A percentile compares a stretch with the other conserved stretches of the same genome.
These are phyloP conservation scores for Aphanomyces astaci DNA, from an alignment of 352 stramenopile genomes.

Conservation along the genomic window DNA sequence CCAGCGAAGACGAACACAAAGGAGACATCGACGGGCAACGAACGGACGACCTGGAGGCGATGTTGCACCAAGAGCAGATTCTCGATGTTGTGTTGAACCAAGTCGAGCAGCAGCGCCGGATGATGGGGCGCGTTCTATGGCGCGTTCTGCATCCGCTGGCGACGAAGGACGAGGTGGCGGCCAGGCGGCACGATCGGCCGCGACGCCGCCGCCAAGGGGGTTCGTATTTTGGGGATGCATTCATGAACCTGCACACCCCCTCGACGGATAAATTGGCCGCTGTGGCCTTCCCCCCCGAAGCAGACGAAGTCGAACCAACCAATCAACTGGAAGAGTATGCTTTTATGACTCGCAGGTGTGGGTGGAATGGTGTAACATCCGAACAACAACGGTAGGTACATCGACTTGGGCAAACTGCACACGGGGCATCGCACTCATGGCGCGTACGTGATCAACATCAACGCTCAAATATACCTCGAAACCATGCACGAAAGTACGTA, in stretches of 20 bases:
- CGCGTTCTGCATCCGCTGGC: not conserved
- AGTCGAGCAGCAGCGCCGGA: not conserved
- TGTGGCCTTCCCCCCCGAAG: not conserved
- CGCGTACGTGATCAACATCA: constrained; percentile 11
- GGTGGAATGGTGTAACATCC: no score
- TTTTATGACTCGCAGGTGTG: no score
- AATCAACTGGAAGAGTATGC: not conserved
- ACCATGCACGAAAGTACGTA: constrained; percentile 16
- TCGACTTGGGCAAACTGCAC: constrained; percentile 5
- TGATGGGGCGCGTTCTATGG: not conserved
- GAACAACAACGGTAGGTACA: no score
- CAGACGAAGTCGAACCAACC: not conserved
- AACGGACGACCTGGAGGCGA: not conserved
- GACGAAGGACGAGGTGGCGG: not conserved
- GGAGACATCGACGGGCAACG: not conserved
- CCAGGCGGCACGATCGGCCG: not conserved
- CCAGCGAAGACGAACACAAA: not conserved
- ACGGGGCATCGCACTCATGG: not conserved
- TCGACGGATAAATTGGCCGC: not conserved
- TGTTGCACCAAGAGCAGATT: not conserved
- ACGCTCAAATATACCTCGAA: constrained; percentile 15
- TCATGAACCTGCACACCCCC: not conserved
- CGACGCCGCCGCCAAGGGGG: not conserved
- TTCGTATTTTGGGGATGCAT: not conserved
- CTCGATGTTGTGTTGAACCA: constrained; percentile 5